Evolutionary conservation across 129 eudicot species (phyloP), one percentile per base, ranked within the genome.

Genomic region (Calendula officinalis): DNA sequence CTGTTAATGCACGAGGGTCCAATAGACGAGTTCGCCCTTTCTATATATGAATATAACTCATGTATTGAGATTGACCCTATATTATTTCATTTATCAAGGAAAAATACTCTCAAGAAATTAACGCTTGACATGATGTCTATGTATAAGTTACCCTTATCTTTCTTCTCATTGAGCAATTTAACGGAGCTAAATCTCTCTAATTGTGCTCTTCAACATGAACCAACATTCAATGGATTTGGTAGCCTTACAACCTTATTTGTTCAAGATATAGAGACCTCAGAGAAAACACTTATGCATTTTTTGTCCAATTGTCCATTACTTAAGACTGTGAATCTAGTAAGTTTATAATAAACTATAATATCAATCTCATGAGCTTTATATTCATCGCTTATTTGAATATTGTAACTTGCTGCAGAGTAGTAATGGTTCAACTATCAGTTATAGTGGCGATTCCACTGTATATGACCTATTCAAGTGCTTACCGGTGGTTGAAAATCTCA

Each of bases 161-260:
- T 22, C 30, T 22, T 22, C 30, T 22, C 30, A 1, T 22, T 22
- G 30, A 22, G 30, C 30, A 22, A 22, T 22, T 22, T 22, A 22
- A 22, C 30, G 2, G 30, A 22, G 1, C 30, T 22, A 22, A 22
- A 16, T 49, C 55, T 49, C 27, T 0, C 1, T 15, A 8, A 30
- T 49, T 49, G 55, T 49, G 22, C 30, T 49, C 22, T 49, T 15
- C 9, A 15, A 27, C 7, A 49, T 13, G 30, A 49, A 49, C 9
- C 55, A 15, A 15, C 34, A 49, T 49, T 49, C 33, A 16, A 14
- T 49, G 30, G 54, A 49, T 49, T 49, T 49, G 32, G 54, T 49
- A 49, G 54, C 54, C 54, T 13, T 14, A 49, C 54, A 49, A 49
- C 27, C 54, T 49, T 49, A 5, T 49, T 7, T 49, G 16, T 49